Conservation (phyloP, 2,329 filamentous ascomycete species). For the Cytospora leucostoma region DNA sequence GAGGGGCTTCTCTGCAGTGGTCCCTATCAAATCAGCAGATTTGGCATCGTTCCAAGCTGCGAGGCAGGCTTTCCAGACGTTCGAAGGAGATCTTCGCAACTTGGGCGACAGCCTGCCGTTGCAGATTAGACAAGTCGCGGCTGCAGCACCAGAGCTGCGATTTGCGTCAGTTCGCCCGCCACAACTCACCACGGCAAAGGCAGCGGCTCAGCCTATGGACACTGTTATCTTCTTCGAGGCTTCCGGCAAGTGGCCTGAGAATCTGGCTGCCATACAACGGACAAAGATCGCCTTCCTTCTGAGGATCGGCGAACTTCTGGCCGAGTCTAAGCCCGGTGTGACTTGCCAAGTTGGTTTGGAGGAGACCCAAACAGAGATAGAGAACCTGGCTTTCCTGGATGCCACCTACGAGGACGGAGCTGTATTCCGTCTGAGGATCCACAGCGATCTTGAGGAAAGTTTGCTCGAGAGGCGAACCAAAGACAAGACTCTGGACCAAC, state of each 20-base stretch:
- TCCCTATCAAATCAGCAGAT: conserved; percentile 51
- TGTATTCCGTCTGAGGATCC: conserved; percentile 81
- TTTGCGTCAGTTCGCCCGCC: conserved; percentile 67
- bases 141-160: conserved; percentile 71
- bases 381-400: conserved; percentile 83
- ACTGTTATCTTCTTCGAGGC: conserved; percentile 89
- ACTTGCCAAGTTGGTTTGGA: conserved; percentile 78
- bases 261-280: conserved; percentile 85
- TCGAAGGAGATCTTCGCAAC: conserved; percentile 75
- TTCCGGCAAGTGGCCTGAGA: conserved; percentile 91
- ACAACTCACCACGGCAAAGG: conserved; percentile 46
- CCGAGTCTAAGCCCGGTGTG: conserved; percentile 58
- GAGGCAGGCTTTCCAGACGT: conserved; percentile 67
- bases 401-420: conserved; percentile 71
- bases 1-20: conserved; percentile 50
- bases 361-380: conserved; percentile 65
- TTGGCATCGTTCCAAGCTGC: conserved; percentile 66
- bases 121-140: conserved; percentile 77
- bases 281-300: conserved; percentile 91
- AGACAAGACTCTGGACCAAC: conserved; percentile 68
- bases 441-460: conserved; percentile 82
- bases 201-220: conserved; percentile 62
- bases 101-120: conserved; percentile 78
- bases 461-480: conserved; percentile 78
- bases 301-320: conserved; percentile 71